These are phyloP conservation scores for Lomentospora prolificans DNA, from an alignment of 2,329 filamentous ascomycete species.

Conservation along the genomic window DNA sequence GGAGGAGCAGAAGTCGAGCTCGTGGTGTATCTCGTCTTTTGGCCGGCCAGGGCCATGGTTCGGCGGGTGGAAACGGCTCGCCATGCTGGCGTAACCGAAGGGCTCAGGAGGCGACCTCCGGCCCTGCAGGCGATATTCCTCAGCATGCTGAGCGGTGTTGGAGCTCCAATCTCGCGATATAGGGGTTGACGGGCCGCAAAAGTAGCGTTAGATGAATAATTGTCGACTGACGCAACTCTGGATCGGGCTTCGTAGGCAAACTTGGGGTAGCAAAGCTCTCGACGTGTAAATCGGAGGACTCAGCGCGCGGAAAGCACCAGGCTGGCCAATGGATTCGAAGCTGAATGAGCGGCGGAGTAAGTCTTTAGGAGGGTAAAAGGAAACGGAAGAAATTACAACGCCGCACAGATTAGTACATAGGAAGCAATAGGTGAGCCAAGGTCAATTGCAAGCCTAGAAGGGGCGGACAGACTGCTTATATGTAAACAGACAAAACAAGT, in stretches of 20 bases:
- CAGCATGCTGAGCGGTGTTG: constrained; percentile 50
- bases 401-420: constrained; percentile 1
- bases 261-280: background rate
- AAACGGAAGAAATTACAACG: constrained; percentile 10
- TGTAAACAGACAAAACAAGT: background rate
- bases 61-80: constrained; percentile 36
- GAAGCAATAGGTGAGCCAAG: background rate
- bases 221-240: background rate
- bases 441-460: background rate
- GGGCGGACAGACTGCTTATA: background rate
- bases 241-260: background rate
- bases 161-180: constrained; percentile 19
- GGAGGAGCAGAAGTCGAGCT: constrained; percentile 42
- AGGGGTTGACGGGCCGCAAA: background rate
- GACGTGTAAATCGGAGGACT: background rate
- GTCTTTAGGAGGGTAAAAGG: constrained; percentile 22
- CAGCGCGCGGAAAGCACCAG: constrained; percentile 2
- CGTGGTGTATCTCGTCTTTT: constrained; percentile 38
- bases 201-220: background rate
- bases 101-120: constrained; percentile 51
- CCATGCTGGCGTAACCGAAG: constrained; percentile 32
- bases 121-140: constrained; percentile 57
- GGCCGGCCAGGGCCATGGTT: constrained; percentile 37
- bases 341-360: constrained; percentile 40
- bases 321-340: constrained; percentile 7